Evolutionary conservation across 805 yeast genomes (phyloP).

Genomic region (Yamadazyma philogaea): DNA sequence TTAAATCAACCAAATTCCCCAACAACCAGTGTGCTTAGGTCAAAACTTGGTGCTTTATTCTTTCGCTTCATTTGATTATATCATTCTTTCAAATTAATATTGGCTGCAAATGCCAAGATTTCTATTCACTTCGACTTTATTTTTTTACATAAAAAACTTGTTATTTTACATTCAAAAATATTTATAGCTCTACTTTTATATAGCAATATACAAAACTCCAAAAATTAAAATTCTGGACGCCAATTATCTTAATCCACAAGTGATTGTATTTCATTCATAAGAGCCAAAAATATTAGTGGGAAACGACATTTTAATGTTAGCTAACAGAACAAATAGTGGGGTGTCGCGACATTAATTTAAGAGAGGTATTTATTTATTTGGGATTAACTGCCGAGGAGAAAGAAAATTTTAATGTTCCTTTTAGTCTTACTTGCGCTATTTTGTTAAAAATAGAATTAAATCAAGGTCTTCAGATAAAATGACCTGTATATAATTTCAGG

Average conservation of each 20-base stretch:
- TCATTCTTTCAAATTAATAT: neutral
- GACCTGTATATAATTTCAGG: too few relatives aligned
- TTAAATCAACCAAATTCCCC: neutral
- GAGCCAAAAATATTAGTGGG: neutral
- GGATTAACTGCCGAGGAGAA: too few relatives aligned
- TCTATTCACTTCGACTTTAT: neutral
- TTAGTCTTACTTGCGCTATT: too few relatives aligned
- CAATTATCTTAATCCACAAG: neutral
- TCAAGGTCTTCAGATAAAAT: too few relatives aligned
- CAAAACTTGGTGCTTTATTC: neutral
- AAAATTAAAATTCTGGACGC: neutral
- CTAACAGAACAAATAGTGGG: neutral
- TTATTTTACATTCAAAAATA: too few relatives aligned
- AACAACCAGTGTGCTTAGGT: neutral
- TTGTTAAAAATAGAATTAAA: too few relatives aligned
- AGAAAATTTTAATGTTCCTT: too few relatives aligned
- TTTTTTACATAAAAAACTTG: neutral
- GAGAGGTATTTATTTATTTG: conserved; percentile 3
- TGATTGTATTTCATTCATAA: neutral
- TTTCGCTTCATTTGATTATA: neutral
- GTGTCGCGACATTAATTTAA: neutral
- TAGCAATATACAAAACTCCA: neutral
- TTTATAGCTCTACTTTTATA: neutral
- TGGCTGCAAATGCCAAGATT: neutral
- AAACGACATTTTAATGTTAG: neutral